A percentile compares a stretch with the other conserved stretches of the same genome.
These are phyloP conservation scores for Backusella tuberculispora DNA, from an alignment of 192 early-diverging fungal species.

Conservation along the genomic window DNA sequence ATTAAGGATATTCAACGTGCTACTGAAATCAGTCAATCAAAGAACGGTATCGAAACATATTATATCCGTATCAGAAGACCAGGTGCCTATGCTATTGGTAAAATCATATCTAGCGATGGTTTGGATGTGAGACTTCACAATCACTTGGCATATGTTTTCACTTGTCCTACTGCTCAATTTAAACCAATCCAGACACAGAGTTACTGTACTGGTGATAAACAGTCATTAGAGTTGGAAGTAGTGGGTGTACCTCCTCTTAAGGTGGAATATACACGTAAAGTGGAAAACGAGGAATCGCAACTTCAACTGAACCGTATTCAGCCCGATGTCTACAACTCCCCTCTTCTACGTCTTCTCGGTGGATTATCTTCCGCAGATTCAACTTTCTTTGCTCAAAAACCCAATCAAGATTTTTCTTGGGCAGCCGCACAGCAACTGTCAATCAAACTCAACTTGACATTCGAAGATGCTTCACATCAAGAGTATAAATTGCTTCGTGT, in stretches of 20 bases:
- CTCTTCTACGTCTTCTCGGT: constrained; percentile 1
- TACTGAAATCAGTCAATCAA: constrained; percentile 40
- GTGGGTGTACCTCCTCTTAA: constrained; percentile 49
- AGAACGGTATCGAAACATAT: constrained; percentile 36
- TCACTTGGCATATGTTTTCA: constrained; percentile 37
- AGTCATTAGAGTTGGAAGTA: constrained; percentile 33
- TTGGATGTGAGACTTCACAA: constrained; percentile 41
- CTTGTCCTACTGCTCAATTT: constrained; percentile 43
- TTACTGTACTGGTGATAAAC: constrained; percentile 40
- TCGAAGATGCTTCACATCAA: constrained; percentile 32
- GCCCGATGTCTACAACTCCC: constrained; percentile 28
- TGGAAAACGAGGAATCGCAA: neutral
- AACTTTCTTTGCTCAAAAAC: neutral
- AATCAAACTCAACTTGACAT: constrained; percentile 41
- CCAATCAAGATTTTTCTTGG: constrained; percentile 37
- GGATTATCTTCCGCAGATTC: constrained; percentile 15
- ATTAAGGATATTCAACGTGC: constrained; percentile 37
- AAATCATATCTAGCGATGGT: constrained; percentile 36
- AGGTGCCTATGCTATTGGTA: constrained; percentile 47
- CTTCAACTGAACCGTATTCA: constrained; percentile 43
- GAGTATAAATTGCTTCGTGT: constrained; percentile 31
- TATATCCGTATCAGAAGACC: constrained; percentile 39
- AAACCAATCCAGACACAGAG: neutral
- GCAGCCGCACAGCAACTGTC: constrained; percentile 33
- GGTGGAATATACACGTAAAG: constrained; percentile 33